These are phyloP conservation scores for Coemansia aciculifera DNA, from an alignment of 192 early-diverging fungal genomes.

Conservation along the genomic window DNA sequence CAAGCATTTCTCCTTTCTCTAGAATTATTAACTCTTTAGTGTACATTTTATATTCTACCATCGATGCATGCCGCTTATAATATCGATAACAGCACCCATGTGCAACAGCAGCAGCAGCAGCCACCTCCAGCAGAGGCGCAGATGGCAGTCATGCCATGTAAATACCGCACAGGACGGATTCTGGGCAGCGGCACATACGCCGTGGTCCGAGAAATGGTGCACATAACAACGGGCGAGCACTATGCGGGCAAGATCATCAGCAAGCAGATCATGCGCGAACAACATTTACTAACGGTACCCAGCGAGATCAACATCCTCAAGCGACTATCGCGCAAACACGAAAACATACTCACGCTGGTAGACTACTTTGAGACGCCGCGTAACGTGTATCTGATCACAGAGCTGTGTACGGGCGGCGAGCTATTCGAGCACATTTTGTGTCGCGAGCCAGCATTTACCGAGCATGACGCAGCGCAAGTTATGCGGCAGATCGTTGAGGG, in stretches of 20 bases:
- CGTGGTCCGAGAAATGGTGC: slow-evolving; percentile 52
- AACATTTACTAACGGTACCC: slow-evolving; percentile 60
- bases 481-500: slow-evolving; percentile 76
- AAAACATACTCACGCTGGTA: slow-evolving; percentile 68
- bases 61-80: not conserved
- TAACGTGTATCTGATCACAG: slow-evolving; percentile 78
- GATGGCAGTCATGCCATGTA: slow-evolving; percentile 31
- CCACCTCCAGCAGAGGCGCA: not conserved
- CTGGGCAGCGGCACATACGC: slow-evolving; percentile 51
- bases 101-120: not conserved
- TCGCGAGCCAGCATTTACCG: slow-evolving; percentile 62
- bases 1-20: not conserved
- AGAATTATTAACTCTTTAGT: not conserved
- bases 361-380: slow-evolving; percentile 82
- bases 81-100: not conserved
- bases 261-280: slow-evolving; percentile 70
- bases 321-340: slow-evolving; percentile 66
- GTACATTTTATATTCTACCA: not conserved
- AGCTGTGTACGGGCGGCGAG: slow-evolving; percentile 85
- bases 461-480: slow-evolving; percentile 79
- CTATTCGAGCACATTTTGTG: slow-evolving; percentile 84
- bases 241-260: slow-evolving; percentile 84
- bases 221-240: slow-evolving; percentile 64
- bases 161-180: slow-evolving; percentile 37
- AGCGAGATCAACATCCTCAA: slow-evolving; percentile 77